Base-by-base conservation (phyloP, 2,329 filamentous ascomycete species). In the Chalara sp. region DNA sequence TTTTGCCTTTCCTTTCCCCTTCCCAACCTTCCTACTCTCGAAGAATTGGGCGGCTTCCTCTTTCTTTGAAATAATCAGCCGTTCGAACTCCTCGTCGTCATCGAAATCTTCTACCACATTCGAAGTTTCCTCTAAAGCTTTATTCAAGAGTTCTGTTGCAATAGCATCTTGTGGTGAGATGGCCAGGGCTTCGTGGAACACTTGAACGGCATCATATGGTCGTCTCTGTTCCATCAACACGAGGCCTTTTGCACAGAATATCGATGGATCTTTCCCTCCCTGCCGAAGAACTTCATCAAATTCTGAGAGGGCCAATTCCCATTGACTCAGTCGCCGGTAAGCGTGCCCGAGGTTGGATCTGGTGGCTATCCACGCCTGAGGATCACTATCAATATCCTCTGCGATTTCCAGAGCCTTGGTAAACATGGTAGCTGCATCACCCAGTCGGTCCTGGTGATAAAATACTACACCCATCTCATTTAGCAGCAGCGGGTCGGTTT, bases 391-490 rank as follows among this genome's bases (percentile, higher is more conserved):
- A 55, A 95, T 89, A 37, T 92, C 84, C 4, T 83, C 79, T 2
- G 90, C 87, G 48, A 96, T 81, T 45, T 78, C 73, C 13, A 99
- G 78, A 0, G 93, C 88, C 54, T 84, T 80, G 6, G 77, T 76
- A 67, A 99, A 97, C 55, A 91, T 80, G 32, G 81, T 77, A 7
- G 88, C 81, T 0, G 93, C 89, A 29, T 87, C 83, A 53, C 82
- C 76, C 6, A 89, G 79, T 47, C 87, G 80, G 59, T 88, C 84
- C 65, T 96, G 89, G 66, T 97, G 90, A 65, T 96, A 99, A 58
- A 89, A 85, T n/a, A 96, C 90, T 4, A 97, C 84, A 4, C 92
- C 95, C 71, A 97, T 85, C 70, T 99, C 93, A 66, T 99, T 99
- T 50, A 99, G 76, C 4, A 99, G 80, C 5, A 97, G 72, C 0